A percentile compares a stretch with the other conserved stretches of the same genome.
Evolutionary conservation across 805 yeast genomes (phyloP).

Genomic region (Scheffersomyces lignosus): DNA sequence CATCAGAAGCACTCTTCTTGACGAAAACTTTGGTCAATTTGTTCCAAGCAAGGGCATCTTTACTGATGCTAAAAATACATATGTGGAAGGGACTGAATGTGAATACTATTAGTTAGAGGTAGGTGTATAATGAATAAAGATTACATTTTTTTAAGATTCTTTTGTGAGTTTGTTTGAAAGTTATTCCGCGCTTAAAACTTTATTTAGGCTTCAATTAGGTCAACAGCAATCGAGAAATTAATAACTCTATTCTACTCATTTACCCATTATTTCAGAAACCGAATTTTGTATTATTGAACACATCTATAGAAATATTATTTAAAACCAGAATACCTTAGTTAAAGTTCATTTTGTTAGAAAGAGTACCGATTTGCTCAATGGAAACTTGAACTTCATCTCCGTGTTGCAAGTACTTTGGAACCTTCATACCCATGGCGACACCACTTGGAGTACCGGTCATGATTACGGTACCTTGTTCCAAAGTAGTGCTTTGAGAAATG

Average conservation of each 20-base stretch:
- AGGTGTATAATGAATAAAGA: too few species aligned
- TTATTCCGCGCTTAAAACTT: too few species aligned
- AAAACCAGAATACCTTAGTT: slow-evolving; percentile 20
- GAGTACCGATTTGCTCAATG: slow-evolving; percentile 44
- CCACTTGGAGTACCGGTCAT: slow-evolving; percentile 61
- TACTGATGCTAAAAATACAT: slow-evolving; percentile 5
- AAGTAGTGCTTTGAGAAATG: slow-evolving; percentile 51
- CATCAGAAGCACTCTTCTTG: slow-evolving; percentile 10
- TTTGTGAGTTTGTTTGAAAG: too few species aligned
- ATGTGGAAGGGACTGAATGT: slow-evolving; percentile 2
- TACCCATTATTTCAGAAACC: too few species aligned
- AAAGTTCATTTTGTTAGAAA: slow-evolving; percentile 37
- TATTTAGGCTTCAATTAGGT: too few species aligned
- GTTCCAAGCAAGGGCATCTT: slow-evolving; percentile 7
- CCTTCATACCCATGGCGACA: slow-evolving; percentile 49
- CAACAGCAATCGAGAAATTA: too few species aligned
- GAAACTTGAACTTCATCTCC: slow-evolving; percentile 45
- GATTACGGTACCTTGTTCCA: slow-evolving; percentile 53
- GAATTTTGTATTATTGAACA: too few species aligned
- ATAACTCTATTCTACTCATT: not conserved
- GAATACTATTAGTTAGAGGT: slow-evolving; percentile 7
- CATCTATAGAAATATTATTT: too few species aligned
- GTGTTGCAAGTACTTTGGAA: slow-evolving; percentile 34
- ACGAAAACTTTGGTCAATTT: slow-evolving; percentile 3
- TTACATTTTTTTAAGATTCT: too few species aligned